Base-by-base conservation (phyloP, 2,329 filamentous ascomycete species). In the Fusarium brachygibbosum region DNA sequence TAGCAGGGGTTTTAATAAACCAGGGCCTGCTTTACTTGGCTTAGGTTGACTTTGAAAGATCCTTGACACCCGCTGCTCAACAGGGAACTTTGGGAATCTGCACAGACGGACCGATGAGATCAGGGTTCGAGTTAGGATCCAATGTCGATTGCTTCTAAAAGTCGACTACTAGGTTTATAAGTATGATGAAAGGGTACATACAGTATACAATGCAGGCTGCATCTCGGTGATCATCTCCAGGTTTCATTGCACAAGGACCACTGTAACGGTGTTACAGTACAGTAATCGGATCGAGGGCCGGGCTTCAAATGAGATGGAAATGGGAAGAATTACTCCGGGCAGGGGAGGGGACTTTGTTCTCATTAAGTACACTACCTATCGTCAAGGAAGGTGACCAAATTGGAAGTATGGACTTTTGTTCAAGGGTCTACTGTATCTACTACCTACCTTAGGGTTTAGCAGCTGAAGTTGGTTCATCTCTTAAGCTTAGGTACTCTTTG, bases 61-160 rank as follows among this genome's bases (percentile, higher is more conserved):
- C 60, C 62, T 59, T 65, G 46, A 38, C 19, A 28, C 38, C 23
- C 63, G 41, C 32, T 64, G 41, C 32, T 64, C 19, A 32, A 62
- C 63, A 66, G 40, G 63, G 63, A 38, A 45, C 25, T 19, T 50
- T 25, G 32, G 53, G 25, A 38, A 44, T 32, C 12, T 38, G 23
- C 12, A 23, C 17, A 51, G 31, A 53, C 37, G 50, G 62, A 59
- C 34, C 23, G 32, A 45, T 29, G 25, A 31, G 12, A 38, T 51
- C 48, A 57, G 29, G 19, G 14, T 46, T 54, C 9, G 5, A 28
- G 23, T 42, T 37, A 17, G 17, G 17, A 45, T n/a, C n/a, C n/a
- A n/a, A n/a, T 31, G 11, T 29, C 17, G 23, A 51, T 40, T 40
- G 48, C 48, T 28, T 40, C 23, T 51, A 23, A 51, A 51, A 51